These are phyloP conservation scores for Epichloe brachyelytri DNA, from an alignment of 2,329 filamentous ascomycete genomes.

Conservation along the genomic window DNA sequence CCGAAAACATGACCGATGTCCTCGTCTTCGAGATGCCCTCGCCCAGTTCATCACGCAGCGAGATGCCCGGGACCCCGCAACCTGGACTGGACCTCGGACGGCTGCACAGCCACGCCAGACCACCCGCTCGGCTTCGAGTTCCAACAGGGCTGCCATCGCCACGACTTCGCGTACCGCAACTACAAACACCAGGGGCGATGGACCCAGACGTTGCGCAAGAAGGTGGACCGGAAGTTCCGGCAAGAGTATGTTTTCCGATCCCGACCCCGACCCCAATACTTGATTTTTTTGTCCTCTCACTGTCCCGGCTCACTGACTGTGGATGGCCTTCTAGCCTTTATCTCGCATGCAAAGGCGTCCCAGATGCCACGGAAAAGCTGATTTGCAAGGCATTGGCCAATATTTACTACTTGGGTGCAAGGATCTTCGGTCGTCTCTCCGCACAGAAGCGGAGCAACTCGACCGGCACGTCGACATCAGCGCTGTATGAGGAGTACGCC, in stretches of 20 bases:
- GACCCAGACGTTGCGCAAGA: rapidly evolving
- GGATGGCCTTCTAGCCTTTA: rapidly evolving
- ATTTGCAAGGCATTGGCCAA: too few species aligned
- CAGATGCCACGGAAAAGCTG: rapidly evolving
- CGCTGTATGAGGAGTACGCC: too few species aligned
- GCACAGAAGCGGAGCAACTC: too few species aligned
- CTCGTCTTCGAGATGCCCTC: conserved; percentile 6
- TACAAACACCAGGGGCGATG: conserved; percentile 20
- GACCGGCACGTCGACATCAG: too few species aligned
- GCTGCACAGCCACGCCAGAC: conserved; percentile 14
- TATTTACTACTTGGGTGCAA: too few species aligned
- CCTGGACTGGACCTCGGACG: conserved; percentile 13
- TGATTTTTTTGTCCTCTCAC: too few species aligned
- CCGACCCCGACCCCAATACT: too few species aligned
- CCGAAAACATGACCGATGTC: conserved; percentile 7
- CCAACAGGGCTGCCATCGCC: conserved; percentile 11
- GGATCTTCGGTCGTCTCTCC: too few species aligned
- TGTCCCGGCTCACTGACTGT: too few species aligned
- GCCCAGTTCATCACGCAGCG: conserved; percentile 8
- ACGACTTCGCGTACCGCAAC: conserved; percentile 16
- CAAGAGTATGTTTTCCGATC: too few species aligned
- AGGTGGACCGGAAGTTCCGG: rapidly evolving
- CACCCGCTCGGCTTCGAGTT: conserved; percentile 16
- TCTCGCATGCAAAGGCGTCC: rapidly evolving
- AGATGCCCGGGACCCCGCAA: conserved; percentile 15